Base-by-base conservation (phyloP, 805 yeast genomes). In the Millerozyma miso region DNA sequence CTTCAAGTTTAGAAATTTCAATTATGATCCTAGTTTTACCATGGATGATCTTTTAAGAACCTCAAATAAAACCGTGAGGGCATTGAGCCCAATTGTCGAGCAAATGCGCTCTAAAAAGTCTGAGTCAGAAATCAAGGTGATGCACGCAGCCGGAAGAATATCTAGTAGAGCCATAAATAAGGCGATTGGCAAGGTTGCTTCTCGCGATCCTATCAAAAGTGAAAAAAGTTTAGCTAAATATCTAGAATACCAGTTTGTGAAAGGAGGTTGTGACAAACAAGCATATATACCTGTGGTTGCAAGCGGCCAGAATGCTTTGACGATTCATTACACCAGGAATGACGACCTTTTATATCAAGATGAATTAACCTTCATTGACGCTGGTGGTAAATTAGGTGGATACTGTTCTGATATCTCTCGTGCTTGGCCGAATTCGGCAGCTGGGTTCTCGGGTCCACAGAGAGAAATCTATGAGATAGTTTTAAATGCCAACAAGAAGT, bases 211-310 rank as follows among this genome's bases (percentile, higher is more conserved):
- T 2, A 79, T 91, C 54, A 62, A 64, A 36, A 79, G 84, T 6
- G 99, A 93, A 60, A 78, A 84, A 57, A 82, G 88, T 2, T 69
- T 93, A 31, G 85, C 86, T 16, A 79, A 95, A 7, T 89, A 73
- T 57, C 66, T 93, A 45, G 96, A 91, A 49, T 87, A 87, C 60
- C 76, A 82, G 53, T 91, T 93, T 60, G 77, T 85, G 10, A 72
- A 80, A 33, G 89, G 91, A 19, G 99, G 99, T 1, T 89, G 97
- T 62, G 95, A 88, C 50, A 79, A 79, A 47, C 78, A 85, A 33
- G 97, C 97, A 0, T 93, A 93, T 59, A 79, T 90, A 16, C 98
- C 99, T 0, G 99, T 93, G 7, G 95, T 93, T 3, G 99, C 98
- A 4, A 84, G 96, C 29, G 99, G 99, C 1, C 67, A 77, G 20